Evolutionary conservation across 129 eudicot genomes (phyloP), one percentile per base, ranked within the genome.

Genomic region (Escallonia rubra): DNA sequence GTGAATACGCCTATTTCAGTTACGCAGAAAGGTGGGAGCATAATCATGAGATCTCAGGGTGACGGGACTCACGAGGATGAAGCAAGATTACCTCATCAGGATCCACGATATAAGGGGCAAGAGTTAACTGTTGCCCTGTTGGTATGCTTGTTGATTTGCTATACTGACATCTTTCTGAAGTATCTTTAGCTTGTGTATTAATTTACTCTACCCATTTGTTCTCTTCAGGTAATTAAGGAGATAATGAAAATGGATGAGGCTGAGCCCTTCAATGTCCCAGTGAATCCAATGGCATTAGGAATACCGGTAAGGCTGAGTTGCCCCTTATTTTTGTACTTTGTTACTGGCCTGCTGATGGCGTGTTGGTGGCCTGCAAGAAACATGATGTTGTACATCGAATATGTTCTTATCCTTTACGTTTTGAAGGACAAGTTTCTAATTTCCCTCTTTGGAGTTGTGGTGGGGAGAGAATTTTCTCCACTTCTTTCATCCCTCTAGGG

Each of bases 181-280:
- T 42, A 61, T 43, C 52, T 10, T 14, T n/a, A 11, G 45, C 23
- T 41, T 41, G 13, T 44, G 43, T 68, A 15, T 34, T 54, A 9
- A 12, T 4, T 48, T 12, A 13, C 16, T 38, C 57, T 47, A 16
- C 8, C 39, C 34, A 43, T 61, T 59, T 49, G 4, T 23, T 43
- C 55, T 13, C 44, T 13, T 0, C 65, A 90, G 97, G 95, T 90
- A 38, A 80, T 90, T 6, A 87, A 66, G 65, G 87, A 84, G 79
- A 65, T 85, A 49, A 90, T 90, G 95, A 84, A 87, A 64, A 76
- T 78, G 88, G 92, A 90, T 67, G 92, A 87, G 39, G 92, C 97
- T 45, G 90, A 72, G 62, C 95, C 95, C 60, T 90, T 90, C 64
- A 85, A 85, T 75, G 74, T 67, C 41, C 97, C 97, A 4, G 97